Evolutionary conservation across 2,329 filamentous ascomycete genomes (phyloP).

Genomic region (Fusarium transvaalense): DNA sequence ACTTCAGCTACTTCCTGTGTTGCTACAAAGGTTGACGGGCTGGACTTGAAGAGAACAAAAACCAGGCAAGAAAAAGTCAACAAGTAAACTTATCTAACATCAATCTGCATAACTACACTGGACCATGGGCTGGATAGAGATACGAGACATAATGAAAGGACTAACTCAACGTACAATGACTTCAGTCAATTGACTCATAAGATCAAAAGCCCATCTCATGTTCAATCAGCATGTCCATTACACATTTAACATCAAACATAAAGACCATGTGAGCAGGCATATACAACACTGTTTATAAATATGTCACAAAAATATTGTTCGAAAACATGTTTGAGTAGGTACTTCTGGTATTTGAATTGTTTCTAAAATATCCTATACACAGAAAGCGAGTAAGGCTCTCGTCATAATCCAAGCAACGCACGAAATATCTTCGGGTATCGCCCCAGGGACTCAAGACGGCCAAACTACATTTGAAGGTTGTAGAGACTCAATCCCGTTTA

Average conservation of each 20-base stretch:
- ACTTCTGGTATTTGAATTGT: conserved; percentile 72
- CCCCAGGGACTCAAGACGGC: conserved; percentile 46
- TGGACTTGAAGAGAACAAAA: too few relatives aligned
- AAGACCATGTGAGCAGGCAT: neutral
- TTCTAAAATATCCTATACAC: conserved; percentile 68
- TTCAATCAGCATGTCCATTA: neutral
- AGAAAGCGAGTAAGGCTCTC: conserved; percentile 71
- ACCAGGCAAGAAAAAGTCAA: too few relatives aligned
- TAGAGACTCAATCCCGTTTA: conserved; percentile 66
- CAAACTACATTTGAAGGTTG: conserved; percentile 72
- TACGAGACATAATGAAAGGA: neutral
- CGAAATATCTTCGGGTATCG: conserved; percentile 45
- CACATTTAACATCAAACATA: neutral
- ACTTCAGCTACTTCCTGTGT: too few relatives aligned
- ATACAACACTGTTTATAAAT: neutral
- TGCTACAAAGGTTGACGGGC: too few relatives aligned
- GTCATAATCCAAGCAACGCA: conserved; percentile 48
- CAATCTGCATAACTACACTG: neutral
- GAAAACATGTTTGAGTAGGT: conserved; percentile 65
- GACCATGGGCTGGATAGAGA: too few relatives aligned
- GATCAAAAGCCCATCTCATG: too few relatives aligned
- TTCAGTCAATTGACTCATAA: neutral
- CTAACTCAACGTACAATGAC: too few relatives aligned
- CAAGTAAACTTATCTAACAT: neutral
- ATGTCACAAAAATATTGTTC: neutral